These are phyloP conservation scores for Bacterosira constricta DNA, from an alignment of 108 stramenopile species.

Conservation along the genomic window DNA sequence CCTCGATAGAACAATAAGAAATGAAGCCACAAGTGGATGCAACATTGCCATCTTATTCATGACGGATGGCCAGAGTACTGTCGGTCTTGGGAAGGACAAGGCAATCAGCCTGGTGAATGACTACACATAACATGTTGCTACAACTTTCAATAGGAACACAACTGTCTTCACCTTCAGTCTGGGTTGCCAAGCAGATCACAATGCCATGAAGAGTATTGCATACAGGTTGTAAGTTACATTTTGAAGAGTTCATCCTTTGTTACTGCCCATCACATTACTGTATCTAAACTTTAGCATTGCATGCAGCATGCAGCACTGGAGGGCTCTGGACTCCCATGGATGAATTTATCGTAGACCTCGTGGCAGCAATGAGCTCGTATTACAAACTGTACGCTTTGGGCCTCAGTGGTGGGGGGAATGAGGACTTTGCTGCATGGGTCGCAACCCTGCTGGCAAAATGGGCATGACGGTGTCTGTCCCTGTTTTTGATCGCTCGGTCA, in stretches of 20 bases:
- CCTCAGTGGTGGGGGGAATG: slow-evolving; percentile 43
- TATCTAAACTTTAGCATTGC: too few species aligned
- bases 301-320: slow-evolving; percentile 45
- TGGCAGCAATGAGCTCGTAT: slow-evolving; percentile 54
- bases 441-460: slow-evolving; percentile 20
- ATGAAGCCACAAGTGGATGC: slow-evolving; percentile 39
- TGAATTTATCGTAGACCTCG: slow-evolving; percentile 28
- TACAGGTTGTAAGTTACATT: too few species aligned
- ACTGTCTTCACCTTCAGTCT: slow-evolving; percentile 57
- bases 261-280: too few species aligned
- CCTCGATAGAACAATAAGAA: slow-evolving; percentile 9
- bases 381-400: slow-evolving; percentile 61
- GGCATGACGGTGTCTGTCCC: slow-evolving; percentile 66
- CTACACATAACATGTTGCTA: neutral
- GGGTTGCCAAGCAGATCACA: slow-evolving; percentile 35
- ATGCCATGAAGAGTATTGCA: slow-evolving; percentile 44
- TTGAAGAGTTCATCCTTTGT: too few species aligned
- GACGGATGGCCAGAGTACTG: slow-evolving; percentile 43
- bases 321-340: slow-evolving; percentile 55
- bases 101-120: slow-evolving; percentile 32
- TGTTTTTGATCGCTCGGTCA: slow-evolving; percentile 47
- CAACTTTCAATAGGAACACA: slow-evolving; percentile 13
- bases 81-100: slow-evolving; percentile 16
- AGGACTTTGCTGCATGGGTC: slow-evolving; percentile 61
- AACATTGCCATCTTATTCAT: slow-evolving; percentile 47